Base-by-base conservation (phyloP, 345 rosid genomes). In the Limnanthes douglasii region DNA sequence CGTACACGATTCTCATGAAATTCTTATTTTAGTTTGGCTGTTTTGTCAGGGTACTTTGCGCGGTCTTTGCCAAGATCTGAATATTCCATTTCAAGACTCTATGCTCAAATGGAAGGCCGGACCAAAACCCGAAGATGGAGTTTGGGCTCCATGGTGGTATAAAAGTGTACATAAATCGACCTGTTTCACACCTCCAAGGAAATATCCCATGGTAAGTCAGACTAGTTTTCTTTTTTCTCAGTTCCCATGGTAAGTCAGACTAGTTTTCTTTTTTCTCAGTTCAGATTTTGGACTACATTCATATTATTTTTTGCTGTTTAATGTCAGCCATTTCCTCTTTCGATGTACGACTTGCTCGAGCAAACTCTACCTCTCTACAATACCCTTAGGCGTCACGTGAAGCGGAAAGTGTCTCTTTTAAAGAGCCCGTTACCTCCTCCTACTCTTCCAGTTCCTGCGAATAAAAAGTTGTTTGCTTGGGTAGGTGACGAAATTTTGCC, bases 41-140 rank as follows among this genome's bases (percentile, higher is more conserved):
- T 23, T 23, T 29, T 3, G 5, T 21, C 6, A 86, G 96, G 78
- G 56, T 31, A 68, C 83, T 15, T 53, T 80, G 33, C 69, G 58
- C n/a, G 59, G 72, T 51, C 90, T 86, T 54, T 86, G 86, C 42
- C 56, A 72, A 60, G 86, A 80, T 34, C 52, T 86, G 62, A 61
- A 56, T 34, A 70, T 86, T 60, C 94, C 94, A 46, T 80, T 68
- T 60, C 75, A 80, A 41, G 47, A 65, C 6, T 34, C 72, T 34
- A 86, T 80, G 90, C 86, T 86, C 49, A 77, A 64, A 57, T 85
- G 93, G 96, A 69, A 76, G 48, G 80, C 82, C 69, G 93, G 90
- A 53, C 80, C 96, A n/a, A 85, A 73, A 60, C 61, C 69, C 18
- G 37, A 73, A 23, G 93, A 79, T 67, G 96, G 96, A 35, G 8